These are phyloP conservation scores for Effrenium voratum DNA, from an alignment of 73 alveolate genomes.

Conservation along the genomic window DNA sequence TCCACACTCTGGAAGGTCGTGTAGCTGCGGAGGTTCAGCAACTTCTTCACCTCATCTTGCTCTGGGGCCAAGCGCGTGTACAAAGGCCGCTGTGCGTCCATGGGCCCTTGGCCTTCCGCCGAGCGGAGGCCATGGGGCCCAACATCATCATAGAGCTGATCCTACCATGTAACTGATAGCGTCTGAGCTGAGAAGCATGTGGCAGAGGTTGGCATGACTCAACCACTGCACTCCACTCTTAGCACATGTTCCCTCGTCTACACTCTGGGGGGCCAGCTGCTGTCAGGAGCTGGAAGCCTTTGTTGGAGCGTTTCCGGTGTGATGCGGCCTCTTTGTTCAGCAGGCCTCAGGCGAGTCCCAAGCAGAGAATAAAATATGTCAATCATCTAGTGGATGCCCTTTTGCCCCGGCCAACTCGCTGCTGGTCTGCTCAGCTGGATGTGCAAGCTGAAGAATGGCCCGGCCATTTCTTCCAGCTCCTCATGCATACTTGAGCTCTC, in stretches of 20 bases:
- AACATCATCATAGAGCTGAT: not conserved
- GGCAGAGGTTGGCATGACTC: not conserved
- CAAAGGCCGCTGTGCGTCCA: not conserved
- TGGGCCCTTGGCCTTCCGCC: not conserved
- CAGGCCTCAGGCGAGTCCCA: slow-evolving; percentile 17
- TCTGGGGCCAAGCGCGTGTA: not conserved
- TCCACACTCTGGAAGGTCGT: slow-evolving; percentile 25
- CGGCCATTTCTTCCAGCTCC: slow-evolving; percentile 60
- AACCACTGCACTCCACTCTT: too few relatives aligned
- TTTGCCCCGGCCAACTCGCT: slow-evolving; percentile 2
- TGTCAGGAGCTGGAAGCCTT: slow-evolving; percentile 35
- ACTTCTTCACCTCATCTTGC: slow-evolving; percentile 7
- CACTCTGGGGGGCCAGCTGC: too few relatives aligned
- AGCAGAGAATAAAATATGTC: not conserved
- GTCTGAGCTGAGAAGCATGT: not conserved
- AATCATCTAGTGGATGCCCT: not conserved
- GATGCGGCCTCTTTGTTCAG: slow-evolving; percentile 54
- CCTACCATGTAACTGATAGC: not conserved
- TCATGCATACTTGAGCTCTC: not conserved
- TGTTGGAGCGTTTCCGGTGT: not conserved
- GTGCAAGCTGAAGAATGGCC: not conserved
- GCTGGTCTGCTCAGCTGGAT: slow-evolving; percentile 53
- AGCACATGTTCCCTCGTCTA: too few relatives aligned
- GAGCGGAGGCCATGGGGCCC: not conserved
- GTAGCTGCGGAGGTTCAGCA: slow-evolving; percentile 25